Percentiles rank a stretch among this genome's conserved stretches.
These are phyloP conservation scores for Lanmaoa rubissima DNA, from an alignment of 768 basidiomycete species.

Conservation along the genomic window DNA sequence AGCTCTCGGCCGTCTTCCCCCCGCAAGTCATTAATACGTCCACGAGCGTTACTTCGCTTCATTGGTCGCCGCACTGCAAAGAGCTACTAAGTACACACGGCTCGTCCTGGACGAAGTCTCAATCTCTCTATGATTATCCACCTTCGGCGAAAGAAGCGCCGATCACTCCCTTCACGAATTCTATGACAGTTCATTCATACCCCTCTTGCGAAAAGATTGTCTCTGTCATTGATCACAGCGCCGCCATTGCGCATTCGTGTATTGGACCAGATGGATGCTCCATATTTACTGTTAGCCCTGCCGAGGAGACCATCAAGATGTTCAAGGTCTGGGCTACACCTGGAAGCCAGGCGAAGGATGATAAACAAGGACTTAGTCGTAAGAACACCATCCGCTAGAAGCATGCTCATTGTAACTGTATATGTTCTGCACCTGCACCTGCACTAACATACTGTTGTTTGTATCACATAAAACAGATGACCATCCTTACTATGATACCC, in stretches of 20 bases:
- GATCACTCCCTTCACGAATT: constrained; percentile 36
- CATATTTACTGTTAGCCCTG: constrained; percentile 61
- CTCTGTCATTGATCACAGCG: constrained; percentile 54
- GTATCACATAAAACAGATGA: constrained; percentile 1
- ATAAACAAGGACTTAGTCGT: constrained; percentile 20
- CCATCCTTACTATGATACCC: constrained; percentile 8
- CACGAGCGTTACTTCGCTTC: constrained; percentile 58
- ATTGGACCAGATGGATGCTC: constrained; percentile 61
- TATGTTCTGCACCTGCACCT: constrained; percentile 1
- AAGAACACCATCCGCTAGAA: constrained; percentile 29
- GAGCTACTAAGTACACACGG: constrained; percentile 85
- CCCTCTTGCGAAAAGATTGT: constrained; percentile 51
- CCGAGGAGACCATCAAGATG: constrained; percentile 69
- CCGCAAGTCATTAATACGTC: constrained; percentile 44
- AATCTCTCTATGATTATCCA: constrained; percentile 17
- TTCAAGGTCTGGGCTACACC: constrained; percentile 60
- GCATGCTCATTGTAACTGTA: constrained; percentile 1
- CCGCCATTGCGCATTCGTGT: constrained; percentile 57
- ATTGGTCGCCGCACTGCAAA: constrained; percentile 76
- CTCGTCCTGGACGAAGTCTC: constrained; percentile 28
- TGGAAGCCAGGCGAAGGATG: constrained; percentile 15
- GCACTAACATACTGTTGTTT: constrained; percentile 8
- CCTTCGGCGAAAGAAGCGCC: constrained; percentile 23
- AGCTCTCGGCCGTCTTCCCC: constrained; percentile 42
- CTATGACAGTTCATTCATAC: constrained; percentile 51